Evolutionary conservation across 1,139 yeast species (phyloP).

Genomic region (Hansenula lynferdii): DNA sequence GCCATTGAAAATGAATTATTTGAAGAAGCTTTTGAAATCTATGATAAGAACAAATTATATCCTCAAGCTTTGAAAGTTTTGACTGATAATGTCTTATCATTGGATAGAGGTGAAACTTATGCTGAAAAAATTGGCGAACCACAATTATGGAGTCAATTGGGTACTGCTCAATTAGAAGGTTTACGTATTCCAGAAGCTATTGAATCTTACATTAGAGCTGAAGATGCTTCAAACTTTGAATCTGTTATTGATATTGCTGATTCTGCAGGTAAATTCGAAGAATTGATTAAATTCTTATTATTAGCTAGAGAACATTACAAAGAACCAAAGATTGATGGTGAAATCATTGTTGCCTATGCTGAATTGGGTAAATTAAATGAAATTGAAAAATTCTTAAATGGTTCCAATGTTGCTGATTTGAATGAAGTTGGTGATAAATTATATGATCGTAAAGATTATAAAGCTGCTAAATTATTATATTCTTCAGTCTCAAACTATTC

Average conservation of each 20-base stretch:
- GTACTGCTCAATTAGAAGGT: conserved; percentile 94
- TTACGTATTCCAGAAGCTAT: conserved; percentile 90
- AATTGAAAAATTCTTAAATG: conserved; percentile 77
- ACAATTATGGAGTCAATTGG: conserved; percentile 92
- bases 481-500: conserved; percentile 90
- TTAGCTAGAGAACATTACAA: conserved; percentile 95
- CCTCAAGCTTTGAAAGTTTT: conserved; percentile 83
- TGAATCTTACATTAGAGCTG: conserved; percentile 82
- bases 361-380: conserved; percentile 70
- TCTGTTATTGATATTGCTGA: conserved; percentile 94
- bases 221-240: conserved; percentile 85
- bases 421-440: conserved; percentile 91
- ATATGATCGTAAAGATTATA: conserved; percentile 76
- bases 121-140: conserved; percentile 87
- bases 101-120: conserved; percentile 91
- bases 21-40: conserved; percentile 95
- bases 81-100: conserved; percentile 88
- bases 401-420: conserved; percentile 89
- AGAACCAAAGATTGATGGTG: conserved; percentile 92
- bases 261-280: conserved; percentile 95
- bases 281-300: conserved; percentile 75
- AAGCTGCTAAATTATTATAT: conserved; percentile 88
- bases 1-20: conserved; percentile 83
- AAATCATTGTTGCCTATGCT: conserved; percentile 84
- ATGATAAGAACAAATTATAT: conserved; percentile 77